These are phyloP conservation scores for Sodiomyces alkalinus DNA, from an alignment of 2,329 filamentous ascomycete species.

Conservation along the genomic window DNA sequence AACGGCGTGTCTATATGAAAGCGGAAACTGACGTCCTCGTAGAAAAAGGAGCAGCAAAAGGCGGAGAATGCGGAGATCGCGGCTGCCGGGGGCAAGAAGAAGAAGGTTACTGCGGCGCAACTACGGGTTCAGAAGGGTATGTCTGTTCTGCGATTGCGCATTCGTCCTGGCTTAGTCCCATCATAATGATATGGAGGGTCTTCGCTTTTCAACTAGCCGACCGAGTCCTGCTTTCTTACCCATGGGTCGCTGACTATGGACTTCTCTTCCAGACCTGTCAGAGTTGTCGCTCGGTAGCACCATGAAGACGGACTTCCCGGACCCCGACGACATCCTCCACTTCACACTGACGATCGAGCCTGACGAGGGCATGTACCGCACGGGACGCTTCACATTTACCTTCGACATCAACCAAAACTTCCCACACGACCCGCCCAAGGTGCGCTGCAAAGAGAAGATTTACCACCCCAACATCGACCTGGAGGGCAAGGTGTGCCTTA, in stretches of 20 bases:
- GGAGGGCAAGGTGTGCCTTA: constrained; percentile 94
- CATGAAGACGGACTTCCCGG: constrained; percentile 68
- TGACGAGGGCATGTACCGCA: constrained; percentile 79
- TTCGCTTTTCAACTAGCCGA: no score
- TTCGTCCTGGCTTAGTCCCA: no score
- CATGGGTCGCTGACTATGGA: constrained; percentile 1
- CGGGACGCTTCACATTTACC: constrained; percentile 73
- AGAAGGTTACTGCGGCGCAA: constrained; percentile 95
- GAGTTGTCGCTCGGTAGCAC: constrained; percentile 66
- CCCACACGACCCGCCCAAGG: constrained; percentile 93
- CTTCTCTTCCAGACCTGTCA: constrained; percentile 47
- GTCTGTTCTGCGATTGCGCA: no score
- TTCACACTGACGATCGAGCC: constrained; percentile 71
- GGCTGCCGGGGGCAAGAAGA: constrained; percentile 69
- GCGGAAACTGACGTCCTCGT: constrained; percentile 11
- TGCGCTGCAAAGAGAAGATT: constrained; percentile 94
- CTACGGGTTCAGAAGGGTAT: constrained; percentile 89
- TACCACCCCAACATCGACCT: constrained; percentile 99
- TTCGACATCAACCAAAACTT: constrained; percentile 92
- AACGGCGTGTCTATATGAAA: no score
- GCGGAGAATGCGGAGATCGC: constrained; percentile 68
- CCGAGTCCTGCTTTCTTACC: neutral
- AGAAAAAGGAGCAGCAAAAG: constrained; percentile 96
- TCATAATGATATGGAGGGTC: no score
- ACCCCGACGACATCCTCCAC: constrained; percentile 75